These are phyloP conservation scores for Graphiopsis chlorocephala DNA, from an alignment of 2,329 filamentous ascomycete species.

Conservation along the genomic window DNA sequence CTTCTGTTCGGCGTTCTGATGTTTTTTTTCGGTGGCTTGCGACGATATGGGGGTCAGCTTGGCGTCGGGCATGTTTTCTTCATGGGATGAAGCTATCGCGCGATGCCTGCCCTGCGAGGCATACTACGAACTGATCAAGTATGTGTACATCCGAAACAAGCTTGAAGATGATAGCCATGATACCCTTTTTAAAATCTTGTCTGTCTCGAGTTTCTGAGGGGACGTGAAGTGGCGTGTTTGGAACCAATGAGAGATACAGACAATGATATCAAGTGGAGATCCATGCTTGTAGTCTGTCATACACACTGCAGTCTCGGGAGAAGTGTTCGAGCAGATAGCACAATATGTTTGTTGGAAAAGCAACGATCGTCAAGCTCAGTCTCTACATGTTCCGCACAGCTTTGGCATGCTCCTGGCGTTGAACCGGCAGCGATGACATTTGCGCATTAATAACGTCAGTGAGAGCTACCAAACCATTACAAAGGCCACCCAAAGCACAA, in stretches of 20 bases:
- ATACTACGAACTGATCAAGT: neutral
- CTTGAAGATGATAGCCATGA: slow-evolving; percentile 4
- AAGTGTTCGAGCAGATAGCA: too few relatives aligned
- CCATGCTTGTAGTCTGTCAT: neutral
- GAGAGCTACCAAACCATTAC: neutral
- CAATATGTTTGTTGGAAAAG: too few relatives aligned
- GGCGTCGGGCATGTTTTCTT: neutral
- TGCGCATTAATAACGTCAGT: neutral
- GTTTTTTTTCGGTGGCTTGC: neutral
- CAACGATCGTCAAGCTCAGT: neutral
- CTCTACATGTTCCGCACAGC: neutral
- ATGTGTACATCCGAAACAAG: neutral
- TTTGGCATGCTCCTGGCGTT: neutral
- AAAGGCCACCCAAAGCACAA: too few relatives aligned
- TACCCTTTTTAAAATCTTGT: neutral
- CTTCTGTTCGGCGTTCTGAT: neutral
- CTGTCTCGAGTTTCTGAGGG: neutral
- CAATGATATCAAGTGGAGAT: too few relatives aligned
- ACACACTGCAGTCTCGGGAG: neutral
- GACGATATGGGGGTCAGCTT: neutral
- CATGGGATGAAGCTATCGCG: neutral
- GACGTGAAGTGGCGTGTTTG: neutral
- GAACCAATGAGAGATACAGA: neutral
- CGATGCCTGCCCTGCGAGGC: neutral
- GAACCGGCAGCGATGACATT: neutral